Conservation (phyloP, 1,139 yeast species). For the Pneumocystis murina region DNA sequence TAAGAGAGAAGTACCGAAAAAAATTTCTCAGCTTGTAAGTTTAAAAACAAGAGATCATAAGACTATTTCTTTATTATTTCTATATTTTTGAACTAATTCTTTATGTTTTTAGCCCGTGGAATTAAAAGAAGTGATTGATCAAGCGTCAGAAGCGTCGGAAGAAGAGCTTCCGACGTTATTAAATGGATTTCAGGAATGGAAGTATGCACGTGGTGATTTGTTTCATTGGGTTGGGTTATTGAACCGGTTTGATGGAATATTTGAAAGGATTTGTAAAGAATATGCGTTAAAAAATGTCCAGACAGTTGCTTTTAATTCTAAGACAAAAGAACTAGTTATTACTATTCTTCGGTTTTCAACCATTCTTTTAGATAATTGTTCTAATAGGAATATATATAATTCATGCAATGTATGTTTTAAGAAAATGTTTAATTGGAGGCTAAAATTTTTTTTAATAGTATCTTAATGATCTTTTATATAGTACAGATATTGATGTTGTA, state of each 20-base stretch:
- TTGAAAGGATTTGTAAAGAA: constrained; percentile 39
- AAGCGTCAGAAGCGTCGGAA: neutral
- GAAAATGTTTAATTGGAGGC: neutral
- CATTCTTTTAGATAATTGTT: constrained; percentile 52
- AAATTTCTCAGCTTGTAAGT: neutral
- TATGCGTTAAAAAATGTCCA: constrained; percentile 34
- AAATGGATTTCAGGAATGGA: constrained; percentile 30
- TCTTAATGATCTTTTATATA: constrained; percentile 45
- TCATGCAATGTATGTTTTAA: constrained; percentile 31
- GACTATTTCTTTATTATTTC: neutral
- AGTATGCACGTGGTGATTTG: constrained; percentile 56
- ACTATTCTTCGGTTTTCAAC: constrained; percentile 49
- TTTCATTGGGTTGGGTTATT: constrained; percentile 64
- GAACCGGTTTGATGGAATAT: constrained; percentile 56
- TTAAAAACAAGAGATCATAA: neutral
- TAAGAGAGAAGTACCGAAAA: neutral
- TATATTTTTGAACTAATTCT: neutral
- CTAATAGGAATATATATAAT: constrained; percentile 48
- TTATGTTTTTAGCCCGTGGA: neutral
- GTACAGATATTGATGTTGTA: constrained; percentile 38
- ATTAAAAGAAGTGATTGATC: neutral
- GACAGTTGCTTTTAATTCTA: constrained; percentile 10
- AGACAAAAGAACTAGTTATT: constrained; percentile 37
- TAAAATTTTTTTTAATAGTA: constrained; percentile 27
- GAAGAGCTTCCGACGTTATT: neutral